Percentiles rank a stretch among this genome's conserved stretches.
These are phyloP conservation scores for Funneliformis geosporum DNA, from an alignment of 192 early-diverging fungal species.

Conservation along the genomic window DNA sequence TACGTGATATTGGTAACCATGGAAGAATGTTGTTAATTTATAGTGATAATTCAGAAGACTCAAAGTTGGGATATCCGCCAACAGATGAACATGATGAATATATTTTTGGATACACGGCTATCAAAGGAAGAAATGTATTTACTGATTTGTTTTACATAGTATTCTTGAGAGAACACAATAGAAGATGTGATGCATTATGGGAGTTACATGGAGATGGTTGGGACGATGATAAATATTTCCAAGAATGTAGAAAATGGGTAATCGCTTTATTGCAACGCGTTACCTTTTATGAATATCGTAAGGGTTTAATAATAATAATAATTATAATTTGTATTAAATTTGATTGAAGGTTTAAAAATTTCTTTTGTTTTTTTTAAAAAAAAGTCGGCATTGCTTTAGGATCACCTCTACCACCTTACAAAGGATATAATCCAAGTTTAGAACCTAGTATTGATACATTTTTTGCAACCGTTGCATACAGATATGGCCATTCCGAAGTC, in stretches of 20 bases:
- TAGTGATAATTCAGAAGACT: background rate
- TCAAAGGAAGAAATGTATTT: background rate
- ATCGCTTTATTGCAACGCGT: background rate
- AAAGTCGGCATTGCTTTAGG: background rate
- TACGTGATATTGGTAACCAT: background rate
- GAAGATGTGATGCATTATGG: slow-evolving; percentile 7
- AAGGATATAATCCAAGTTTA: background rate
- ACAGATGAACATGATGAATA: background rate
- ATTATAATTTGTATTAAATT: too few species aligned
- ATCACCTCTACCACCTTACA: background rate
- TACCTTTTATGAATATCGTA: background rate
- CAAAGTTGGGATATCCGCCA: background rate
- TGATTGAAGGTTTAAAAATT: too few species aligned
- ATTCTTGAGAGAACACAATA: slow-evolving; percentile 23
- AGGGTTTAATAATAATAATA: background rate
- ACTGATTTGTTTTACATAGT: background rate
- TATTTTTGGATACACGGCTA: background rate
- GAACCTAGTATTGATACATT: background rate
- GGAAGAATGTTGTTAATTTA: background rate
- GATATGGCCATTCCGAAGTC: slow-evolving; percentile 12
- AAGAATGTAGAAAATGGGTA: slow-evolving; percentile 28
- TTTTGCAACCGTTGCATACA: background rate
- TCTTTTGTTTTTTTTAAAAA: background rate
- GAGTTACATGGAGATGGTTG: background rate
- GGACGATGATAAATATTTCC: slow-evolving; percentile 12